Base-by-base conservation (phyloP, 2,329 filamentous ascomycete species). In the Epichloe glyceriae region DNA sequence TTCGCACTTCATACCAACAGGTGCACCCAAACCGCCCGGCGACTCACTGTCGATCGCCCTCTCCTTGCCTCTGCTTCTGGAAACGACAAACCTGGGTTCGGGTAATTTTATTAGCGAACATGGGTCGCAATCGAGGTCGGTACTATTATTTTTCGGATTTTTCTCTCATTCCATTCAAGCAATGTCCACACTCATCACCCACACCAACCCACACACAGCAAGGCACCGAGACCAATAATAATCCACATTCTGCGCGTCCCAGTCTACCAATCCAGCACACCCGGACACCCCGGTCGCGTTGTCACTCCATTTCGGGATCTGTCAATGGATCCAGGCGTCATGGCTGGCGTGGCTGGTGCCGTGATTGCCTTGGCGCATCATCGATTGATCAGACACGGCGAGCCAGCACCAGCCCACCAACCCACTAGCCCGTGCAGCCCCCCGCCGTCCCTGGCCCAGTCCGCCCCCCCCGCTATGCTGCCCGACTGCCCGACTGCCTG, bases 71-170 rank as follows among this genome's bases (percentile, higher is more conserved):
- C n/a, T n/a, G 10, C 19, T 39, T 39, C 3, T 34, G 48, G 33
- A 38, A 45, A 19, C 41, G 34, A 17, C 26, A 26, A 11, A 33
- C 33, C 41, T 22, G 33, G 41, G 19, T 33, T 10, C 15, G 48
- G 41, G 19, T 33, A 39, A 7, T 8, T 30, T 30, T 3, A 47
- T 45, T 12, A 44, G 30, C 35, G 41, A 74, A 68, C 56, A 77
- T 77, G 74, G 73, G 65, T 61, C 73, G 74, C 60, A 76, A 73
- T 73, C 70, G 74, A 67, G 74, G 74, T 77, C 67, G 63, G 73
- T 75, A 34, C 19, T 17, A 20, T 38, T 14, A n/a, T 38, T 30
- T 38, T n/a, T 35, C 10, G 17, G 22, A 5, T 41, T 42, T 40
- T 37, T 47, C 19, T 41, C 22, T 46, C 33, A 47, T 20, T 53